Evolutionary conservation across 306 rosid genomes (phyloP).

Genomic region (Echinosophora koreensis): DNA sequence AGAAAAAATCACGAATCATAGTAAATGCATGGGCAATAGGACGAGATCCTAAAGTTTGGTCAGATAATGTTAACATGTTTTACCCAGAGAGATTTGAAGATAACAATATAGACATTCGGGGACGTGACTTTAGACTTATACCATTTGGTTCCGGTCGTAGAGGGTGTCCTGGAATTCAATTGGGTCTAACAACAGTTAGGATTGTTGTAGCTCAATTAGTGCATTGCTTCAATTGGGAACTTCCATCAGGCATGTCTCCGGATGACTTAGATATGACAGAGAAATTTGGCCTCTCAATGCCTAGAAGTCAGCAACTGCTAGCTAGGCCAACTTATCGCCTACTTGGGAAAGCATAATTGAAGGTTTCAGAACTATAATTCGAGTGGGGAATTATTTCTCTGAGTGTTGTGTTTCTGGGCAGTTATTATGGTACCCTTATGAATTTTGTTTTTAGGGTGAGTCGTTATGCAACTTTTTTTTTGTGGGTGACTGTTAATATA

Average conservation of each 20-base stretch:
- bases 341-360: no score
- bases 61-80: conserved; percentile 47
- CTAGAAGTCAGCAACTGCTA: conserved; percentile 47
- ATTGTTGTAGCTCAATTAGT: conserved; percentile 53
- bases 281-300: conserved; percentile 49
- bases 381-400: no score
- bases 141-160: conserved; percentile 61
- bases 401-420: no score
- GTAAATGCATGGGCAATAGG: conserved; percentile 55
- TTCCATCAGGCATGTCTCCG: conserved; percentile 38
- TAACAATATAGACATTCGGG: conserved; percentile 36
- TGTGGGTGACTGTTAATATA: no score
- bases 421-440: no score
- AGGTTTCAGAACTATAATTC: no score
- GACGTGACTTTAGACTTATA: conserved; percentile 48
- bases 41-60: conserved; percentile 53
- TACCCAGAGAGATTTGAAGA: conserved; percentile 54
- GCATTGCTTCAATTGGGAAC: conserved; percentile 60
- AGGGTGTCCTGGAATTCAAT: conserved; percentile 56
- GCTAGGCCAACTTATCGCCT: conserved; percentile 51
- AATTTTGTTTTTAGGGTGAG: no score
- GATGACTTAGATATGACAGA: conserved; percentile 52
- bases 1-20: conserved; percentile 43
- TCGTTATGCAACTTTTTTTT: no score
- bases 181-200: conserved; percentile 47